Evolutionary conservation across 345 rosid genomes (phyloP).

Genomic region (Hibiscus syriacus): DNA sequence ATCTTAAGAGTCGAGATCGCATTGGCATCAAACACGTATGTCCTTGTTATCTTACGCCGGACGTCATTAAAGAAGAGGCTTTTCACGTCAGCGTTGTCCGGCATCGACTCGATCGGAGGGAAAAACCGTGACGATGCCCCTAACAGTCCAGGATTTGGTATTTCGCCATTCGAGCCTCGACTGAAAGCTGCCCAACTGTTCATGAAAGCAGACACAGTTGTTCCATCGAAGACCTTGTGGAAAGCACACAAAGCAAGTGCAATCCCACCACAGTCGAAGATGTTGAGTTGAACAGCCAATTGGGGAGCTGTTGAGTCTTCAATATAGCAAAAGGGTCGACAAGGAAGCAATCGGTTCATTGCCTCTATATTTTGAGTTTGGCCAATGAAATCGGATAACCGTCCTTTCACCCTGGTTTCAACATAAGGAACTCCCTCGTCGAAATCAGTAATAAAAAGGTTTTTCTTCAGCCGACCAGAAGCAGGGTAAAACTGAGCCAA

Average conservation of each 20-base stretch:
- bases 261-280: background rate
- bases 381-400: background rate
- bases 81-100: background rate
- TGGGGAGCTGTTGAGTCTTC: background rate
- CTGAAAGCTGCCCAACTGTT: background rate
- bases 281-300: background rate
- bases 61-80: background rate
- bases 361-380: background rate
- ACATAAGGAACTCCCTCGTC: background rate
- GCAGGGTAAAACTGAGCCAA: background rate
- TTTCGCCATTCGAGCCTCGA: background rate
- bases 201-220: background rate
- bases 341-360: background rate
- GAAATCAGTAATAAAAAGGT: background rate
- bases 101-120: background rate
- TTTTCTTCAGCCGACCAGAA: background rate
- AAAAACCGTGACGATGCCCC: background rate
- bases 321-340: background rate
- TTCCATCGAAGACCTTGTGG: background rate
- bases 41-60: background rate
- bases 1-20: background rate
- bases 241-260: background rate
- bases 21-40: background rate
- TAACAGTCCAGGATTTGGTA: background rate
- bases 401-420: background rate